Percentiles rank a stretch among this genome's conserved stretches.
These are phyloP conservation scores for Heterobasidion annosum DNA, from an alignment of 1,284 basidiomycete genomes.

Conservation along the genomic window DNA sequence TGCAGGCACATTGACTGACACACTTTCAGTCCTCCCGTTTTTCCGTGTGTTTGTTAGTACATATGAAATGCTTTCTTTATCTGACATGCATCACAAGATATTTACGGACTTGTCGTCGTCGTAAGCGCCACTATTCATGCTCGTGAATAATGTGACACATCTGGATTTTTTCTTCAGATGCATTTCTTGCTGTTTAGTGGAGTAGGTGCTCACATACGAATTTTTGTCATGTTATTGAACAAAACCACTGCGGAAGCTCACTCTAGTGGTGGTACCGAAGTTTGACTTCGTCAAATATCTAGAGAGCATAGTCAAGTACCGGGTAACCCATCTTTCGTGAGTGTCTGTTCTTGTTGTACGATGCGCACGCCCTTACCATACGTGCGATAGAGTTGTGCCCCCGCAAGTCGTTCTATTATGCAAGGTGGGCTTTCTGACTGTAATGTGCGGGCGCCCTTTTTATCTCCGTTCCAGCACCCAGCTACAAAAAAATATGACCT, in stretches of 20 bases:
- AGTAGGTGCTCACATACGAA: conserved; percentile 24
- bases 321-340: conserved; percentile 57
- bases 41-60: conserved; percentile 18
- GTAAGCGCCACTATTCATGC: conserved; percentile 21
- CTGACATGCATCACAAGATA: conserved; percentile 34
- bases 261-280: conserved; percentile 63
- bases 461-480: conserved; percentile 39
- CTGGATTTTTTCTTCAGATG: conserved; percentile 24
- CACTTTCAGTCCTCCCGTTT: conserved; percentile 22
- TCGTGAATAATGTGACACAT: background rate
- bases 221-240: background rate
- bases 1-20: background rate
- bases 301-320: conserved; percentile 57
- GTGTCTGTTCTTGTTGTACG: conserved; percentile 13
- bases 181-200: conserved; percentile 47
- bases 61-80: background rate
- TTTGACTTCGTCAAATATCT: conserved; percentile 65
- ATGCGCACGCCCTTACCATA: conserved; percentile 3
- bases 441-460: background rate
- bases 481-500: conserved; percentile 61
- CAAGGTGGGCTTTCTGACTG: conserved; percentile 35
- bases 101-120: conserved; percentile 62
- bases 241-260: conserved; percentile 26
- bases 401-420: conserved; percentile 50
- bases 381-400: conserved; percentile 48